Conservation (phyloP, 768 basidiomycete species). For the Sarcomyxa edulis region DNA sequence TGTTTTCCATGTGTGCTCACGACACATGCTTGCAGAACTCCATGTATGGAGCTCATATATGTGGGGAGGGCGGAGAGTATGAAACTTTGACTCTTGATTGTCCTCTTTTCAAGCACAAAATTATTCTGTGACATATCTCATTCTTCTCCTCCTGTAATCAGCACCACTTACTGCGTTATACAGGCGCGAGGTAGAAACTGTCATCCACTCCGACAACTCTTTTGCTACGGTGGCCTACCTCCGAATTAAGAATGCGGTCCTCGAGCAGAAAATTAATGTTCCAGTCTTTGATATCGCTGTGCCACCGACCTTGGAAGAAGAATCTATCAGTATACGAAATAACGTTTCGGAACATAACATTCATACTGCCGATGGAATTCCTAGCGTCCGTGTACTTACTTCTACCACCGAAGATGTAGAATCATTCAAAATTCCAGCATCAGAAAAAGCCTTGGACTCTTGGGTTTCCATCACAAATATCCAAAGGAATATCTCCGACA, state of each 20-base stretch:
- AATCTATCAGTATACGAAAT: conserved; percentile 24
- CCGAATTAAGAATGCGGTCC: conserved; percentile 62
- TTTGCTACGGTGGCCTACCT: conserved; percentile 92
- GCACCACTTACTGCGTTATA: conserved; percentile 5
- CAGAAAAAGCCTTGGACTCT: conserved; percentile 29
- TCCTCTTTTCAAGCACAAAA: conserved; percentile 77
- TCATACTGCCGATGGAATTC: no score
- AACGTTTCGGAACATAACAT: conserved; percentile 10
- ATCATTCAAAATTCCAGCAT: neutral
- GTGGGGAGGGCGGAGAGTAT: conserved; percentile 98
- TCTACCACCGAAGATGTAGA: neutral
- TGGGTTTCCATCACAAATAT: conserved; percentile 74
- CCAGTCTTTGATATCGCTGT: conserved; percentile 18
- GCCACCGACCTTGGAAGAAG: conserved; percentile 52
- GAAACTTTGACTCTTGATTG: conserved; percentile 90
- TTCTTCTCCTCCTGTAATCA: neutral
- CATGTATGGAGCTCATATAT: conserved; percentile 86
- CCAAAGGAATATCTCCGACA: conserved; percentile 17
- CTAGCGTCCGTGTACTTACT: no score
- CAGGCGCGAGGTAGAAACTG: conserved; percentile 61
- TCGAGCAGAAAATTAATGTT: conserved; percentile 46
- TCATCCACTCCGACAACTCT: conserved; percentile 75
- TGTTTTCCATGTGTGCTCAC: neutral
- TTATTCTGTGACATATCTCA: conserved; percentile 46
- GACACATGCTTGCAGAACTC: conserved; percentile 45